Base-by-base conservation (phyloP, 2,329 filamentous ascomycete genomes). In the Sporothrix dimorphospora region DNA sequence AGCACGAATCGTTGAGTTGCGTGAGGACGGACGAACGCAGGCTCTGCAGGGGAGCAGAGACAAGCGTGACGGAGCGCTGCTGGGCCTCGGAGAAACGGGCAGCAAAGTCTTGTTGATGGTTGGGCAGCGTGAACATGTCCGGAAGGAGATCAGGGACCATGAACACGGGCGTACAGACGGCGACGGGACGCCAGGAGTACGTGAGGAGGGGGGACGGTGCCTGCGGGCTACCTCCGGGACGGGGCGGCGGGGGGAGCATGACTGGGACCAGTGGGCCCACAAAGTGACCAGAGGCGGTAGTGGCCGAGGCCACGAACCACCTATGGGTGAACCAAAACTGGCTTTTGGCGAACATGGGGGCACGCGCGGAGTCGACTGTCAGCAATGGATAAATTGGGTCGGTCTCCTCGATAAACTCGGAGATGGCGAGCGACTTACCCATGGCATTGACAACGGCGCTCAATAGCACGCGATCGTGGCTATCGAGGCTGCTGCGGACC, bases 1-100 rank as follows among this genome's bases (percentile, higher is more conserved):
- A 27, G 40, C 69, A 61, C 69, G 65, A 53, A 12, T 68, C 27
- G 65, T 68, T 38, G 12, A 45, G 34, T 38, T 59, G 67, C 12
- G 38, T 34, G 1, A 30, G 9, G 38, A 34, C n/a, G 4, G 16
- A 16, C 34, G 45, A 21, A 21, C 38, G 53, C 21, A 47, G 67
- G 14, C 21, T 11, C 45, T 59, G 19, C 21, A 70, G 40, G 38
- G 59, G 59, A 14, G n/a, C 59, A 27, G 38, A 42, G 21, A 65
- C 21, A 16, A 65, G 57, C 30, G 30, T 40, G 19, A 21, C 40
- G 30, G 30, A n/a, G 19, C 34, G 57, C 34, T 21, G 27, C 16
- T 40, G 57, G 19, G 34, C 57, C 21, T 65, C 57, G 30, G 24
- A 16, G 0, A 45, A 9, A 21, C 7, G 59, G n/a, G 3, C 12